Base-by-base conservation (phyloP, 495 filamentous ascomycete species). In the Xylaria venustula region DNA sequence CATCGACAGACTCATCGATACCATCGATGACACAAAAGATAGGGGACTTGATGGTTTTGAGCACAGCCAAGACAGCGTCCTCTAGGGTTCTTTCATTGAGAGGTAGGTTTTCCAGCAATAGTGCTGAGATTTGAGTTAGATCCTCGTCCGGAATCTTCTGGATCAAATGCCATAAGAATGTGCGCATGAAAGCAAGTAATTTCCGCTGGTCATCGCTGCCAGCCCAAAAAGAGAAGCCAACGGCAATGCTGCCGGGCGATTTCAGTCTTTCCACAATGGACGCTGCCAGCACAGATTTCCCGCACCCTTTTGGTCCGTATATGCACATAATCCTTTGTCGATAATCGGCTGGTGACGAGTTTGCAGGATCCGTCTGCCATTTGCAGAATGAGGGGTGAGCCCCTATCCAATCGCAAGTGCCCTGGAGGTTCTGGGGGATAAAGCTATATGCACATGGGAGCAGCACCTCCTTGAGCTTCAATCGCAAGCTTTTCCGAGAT, bases 371-470 rank as follows among this genome's bases (percentile, higher is more conserved):
- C 19, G 12, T 45, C n/a, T 22, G 14, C 50, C 59, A 61, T 41
- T 34, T 28, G 7, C 28, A 26, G 32, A 61, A 61, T 12, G 17
- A 2, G 2, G 40, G 28, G 19, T 61, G 34, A 9, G 37, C 23
- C 59, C 59, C 54, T 22, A 61, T 55, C 50, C 50, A 61, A 25
- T 55, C 59, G 42, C 59, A 61, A n/a, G 59, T 61, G 4, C 32
- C 34, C 28, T 47, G 17, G 7, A 61, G 47, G 20, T 55, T 54
- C 28, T 2, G 30, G 22, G 50, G 41, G 20, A 61, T 55, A 45
- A 55, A 61, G 34, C 34, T 61, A 14, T 32, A 28, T 12, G 9
- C 44, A 19, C 28, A 61, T 55, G 51, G 51, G 4, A 14, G 26
- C 14, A 61, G 42, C 17, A 34, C 17, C 15, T 54, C 22, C 9